Conservation (phyloP, 1,139 yeast genomes). For the Kazachstania sp. region DNA sequence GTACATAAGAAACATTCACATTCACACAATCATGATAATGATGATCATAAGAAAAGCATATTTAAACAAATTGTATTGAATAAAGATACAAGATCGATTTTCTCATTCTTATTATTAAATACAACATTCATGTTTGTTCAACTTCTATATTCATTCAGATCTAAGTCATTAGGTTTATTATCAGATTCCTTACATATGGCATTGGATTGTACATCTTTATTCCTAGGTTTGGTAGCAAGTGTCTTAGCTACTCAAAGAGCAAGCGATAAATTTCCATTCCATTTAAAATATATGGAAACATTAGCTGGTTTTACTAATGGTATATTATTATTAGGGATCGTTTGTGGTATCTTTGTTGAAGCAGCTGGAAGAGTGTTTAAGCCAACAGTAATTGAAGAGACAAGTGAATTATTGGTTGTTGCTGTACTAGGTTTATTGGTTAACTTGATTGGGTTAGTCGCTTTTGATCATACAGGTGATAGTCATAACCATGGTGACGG, state of each 20-base stretch:
- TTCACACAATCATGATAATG: background rate
- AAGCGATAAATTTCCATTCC: constrained; percentile 73
- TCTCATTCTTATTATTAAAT: constrained; percentile 75
- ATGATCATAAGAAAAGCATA: constrained; percentile 9
- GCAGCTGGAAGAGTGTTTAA: constrained; percentile 71
- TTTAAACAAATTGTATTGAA: constrained; percentile 45
- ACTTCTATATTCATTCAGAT: constrained; percentile 79
- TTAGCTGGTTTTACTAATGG: constrained; percentile 95
- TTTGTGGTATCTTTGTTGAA: constrained; percentile 79
- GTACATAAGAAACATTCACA: constrained; percentile 7
- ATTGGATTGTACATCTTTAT: constrained; percentile 81
- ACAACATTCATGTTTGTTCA: constrained; percentile 93
- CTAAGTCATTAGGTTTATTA: constrained; percentile 81
- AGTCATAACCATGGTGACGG: constrained; percentile 17
- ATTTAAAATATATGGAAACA: constrained; percentile 76
- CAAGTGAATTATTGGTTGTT: constrained; percentile 80
- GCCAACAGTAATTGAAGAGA: constrained; percentile 71
- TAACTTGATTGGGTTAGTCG: constrained; percentile 85
- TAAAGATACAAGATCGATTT: constrained; percentile 78
- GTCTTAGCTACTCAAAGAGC: constrained; percentile 52
- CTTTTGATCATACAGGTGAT: constrained; percentile 59
- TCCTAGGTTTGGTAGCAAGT: constrained; percentile 85
- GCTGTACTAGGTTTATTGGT: constrained; percentile 78
- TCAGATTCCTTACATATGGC: constrained; percentile 97
- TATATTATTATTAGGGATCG: constrained; percentile 75